Conservation (phyloP, 2,329 filamentous ascomycete species). For the Fusarium fujikuroi region DNA sequence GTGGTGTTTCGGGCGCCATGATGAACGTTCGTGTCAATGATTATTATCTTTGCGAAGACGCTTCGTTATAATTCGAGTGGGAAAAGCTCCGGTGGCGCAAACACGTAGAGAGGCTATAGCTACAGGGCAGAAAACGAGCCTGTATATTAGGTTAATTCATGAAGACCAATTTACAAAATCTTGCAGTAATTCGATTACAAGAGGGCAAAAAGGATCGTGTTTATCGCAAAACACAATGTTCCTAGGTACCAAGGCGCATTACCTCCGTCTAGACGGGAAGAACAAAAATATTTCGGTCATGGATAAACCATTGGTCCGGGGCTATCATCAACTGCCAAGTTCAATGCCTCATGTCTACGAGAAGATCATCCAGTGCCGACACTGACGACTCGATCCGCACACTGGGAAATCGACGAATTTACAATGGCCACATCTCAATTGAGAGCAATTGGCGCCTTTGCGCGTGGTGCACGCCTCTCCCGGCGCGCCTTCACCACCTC, state of each 20-base stretch:
- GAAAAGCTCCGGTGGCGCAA: not conserved
- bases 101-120: not conserved
- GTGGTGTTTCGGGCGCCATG: constrained; percentile 65
- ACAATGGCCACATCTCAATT: constrained; percentile 58
- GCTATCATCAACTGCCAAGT: constrained; percentile 15
- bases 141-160: not conserved
- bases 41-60: constrained; percentile 1
- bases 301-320: constrained; percentile 41
- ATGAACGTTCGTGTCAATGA: not conserved
- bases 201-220: not conserved
- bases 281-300: constrained; percentile 38
- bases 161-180: not conserved
- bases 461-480: constrained; percentile 57
- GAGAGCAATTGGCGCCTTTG: constrained; percentile 57
- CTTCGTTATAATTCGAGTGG: not conserved
- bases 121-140: not conserved
- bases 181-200: not conserved
- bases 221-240: constrained; percentile 14
- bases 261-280: not conserved
- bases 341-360: constrained; percentile 41
- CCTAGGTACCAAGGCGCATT: constrained; percentile 6
- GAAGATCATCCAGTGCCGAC: constrained; percentile 35
- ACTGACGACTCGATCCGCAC: constrained; percentile 42
- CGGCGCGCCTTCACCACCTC: constrained; percentile 62
- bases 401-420: constrained; percentile 41